These are phyloP conservation scores for Lactifluus volemus DNA, from an alignment of 768 basidiomycete genomes.

Conservation along the genomic window DNA sequence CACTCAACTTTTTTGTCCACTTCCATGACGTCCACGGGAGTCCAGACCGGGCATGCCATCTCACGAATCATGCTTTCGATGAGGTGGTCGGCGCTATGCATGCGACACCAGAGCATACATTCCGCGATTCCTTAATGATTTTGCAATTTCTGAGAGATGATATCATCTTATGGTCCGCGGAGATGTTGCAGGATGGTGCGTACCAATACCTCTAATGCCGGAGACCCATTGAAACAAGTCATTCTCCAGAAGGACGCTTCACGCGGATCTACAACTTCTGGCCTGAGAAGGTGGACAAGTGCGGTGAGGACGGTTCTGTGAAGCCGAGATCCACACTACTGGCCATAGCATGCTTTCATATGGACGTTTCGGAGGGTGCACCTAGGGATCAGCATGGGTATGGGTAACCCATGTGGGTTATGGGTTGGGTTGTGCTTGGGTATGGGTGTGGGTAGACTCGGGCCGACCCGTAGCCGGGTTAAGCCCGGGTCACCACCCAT, in stretches of 20 bases:
- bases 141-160: slow-evolving; percentile 79
- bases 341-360: too few relatives aligned
- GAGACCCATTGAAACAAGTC: background rate
- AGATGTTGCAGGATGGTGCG: slow-evolving; percentile 45
- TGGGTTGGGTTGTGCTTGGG: too few relatives aligned
- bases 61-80: slow-evolving; percentile 90
- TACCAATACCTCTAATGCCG: background rate
- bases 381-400: too few relatives aligned
- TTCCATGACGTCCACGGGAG: slow-evolving; percentile 83
- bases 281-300: too few relatives aligned
- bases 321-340: too few relatives aligned
- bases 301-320: too few relatives aligned
- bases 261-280: too few relatives aligned
- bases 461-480: too few relatives aligned
- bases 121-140: slow-evolving; percentile 77
- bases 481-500: too few relatives aligned
- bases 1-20: slow-evolving; percentile 89
- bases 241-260: background rate
- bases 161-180: slow-evolving; percentile 75
- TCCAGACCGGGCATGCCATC: slow-evolving; percentile 78
- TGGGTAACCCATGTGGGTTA: too few relatives aligned
- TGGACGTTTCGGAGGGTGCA: too few relatives aligned
- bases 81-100: slow-evolving; percentile 54
- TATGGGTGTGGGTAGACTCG: too few relatives aligned
- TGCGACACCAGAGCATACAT: slow-evolving; percentile 36